phyloP scores from a whole-genome alignment of 352 stramenopile genomes.

The Phytopythium oedochilum region DNA sequence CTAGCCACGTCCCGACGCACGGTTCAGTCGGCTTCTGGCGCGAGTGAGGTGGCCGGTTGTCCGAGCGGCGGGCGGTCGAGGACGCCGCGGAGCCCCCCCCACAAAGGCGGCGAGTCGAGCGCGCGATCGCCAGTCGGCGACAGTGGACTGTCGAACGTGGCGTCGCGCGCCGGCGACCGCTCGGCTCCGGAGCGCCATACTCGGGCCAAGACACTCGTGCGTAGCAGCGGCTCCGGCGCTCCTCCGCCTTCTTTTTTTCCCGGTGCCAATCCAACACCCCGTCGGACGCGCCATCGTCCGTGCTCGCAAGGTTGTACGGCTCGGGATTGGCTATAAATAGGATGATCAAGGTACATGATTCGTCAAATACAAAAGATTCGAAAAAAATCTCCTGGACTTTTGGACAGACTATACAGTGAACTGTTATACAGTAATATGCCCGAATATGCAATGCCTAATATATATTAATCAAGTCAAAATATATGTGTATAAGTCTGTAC shows the following conservation, averaged over 20 bases:
- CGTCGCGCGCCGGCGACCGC: neutral
- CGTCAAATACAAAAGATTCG: neutral
- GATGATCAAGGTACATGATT: neutral
- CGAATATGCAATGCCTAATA: too few relatives aligned
- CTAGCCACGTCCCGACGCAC: conserved; percentile 3
- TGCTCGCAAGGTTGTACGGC: neutral
- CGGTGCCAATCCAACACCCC: conserved; percentile 2
- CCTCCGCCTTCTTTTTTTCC: conserved; percentile 2
- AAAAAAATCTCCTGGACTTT: neutral
- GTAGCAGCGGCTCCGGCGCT: neutral
- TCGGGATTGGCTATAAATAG: neutral
- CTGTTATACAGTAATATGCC: too few relatives aligned
- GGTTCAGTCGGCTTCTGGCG: conserved; percentile 7
- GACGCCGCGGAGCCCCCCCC: neutral
- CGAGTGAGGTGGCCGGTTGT: conserved; percentile 1
- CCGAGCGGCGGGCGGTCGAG: neutral
- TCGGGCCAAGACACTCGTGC: neutral
- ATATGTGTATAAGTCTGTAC: too few relatives aligned
- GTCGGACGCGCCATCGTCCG: neutral
- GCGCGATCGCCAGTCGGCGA: neutral
- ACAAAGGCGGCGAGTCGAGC: neutral
- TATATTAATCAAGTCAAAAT: too few relatives aligned
- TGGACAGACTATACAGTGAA: too few relatives aligned
- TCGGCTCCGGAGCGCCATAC: neutral
- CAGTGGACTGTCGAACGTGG: conserved; percentile 3